Evolutionary conservation across 2,329 filamentous ascomycete genomes (phyloP).

Genomic region (Neopestalotiopsis sp.): DNA sequence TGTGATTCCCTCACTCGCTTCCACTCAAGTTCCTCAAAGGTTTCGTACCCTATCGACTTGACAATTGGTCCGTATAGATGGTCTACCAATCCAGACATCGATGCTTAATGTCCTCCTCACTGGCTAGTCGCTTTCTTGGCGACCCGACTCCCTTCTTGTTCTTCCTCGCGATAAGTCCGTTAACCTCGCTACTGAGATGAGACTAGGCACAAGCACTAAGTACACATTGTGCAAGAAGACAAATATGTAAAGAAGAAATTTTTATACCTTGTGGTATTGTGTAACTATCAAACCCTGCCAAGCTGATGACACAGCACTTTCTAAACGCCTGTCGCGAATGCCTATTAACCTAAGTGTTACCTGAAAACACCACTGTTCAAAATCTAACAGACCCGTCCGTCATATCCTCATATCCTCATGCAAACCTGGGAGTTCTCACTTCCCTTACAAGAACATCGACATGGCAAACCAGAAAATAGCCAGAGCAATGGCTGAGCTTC

Average conservation of each 20-base stretch:
- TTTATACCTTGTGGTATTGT: not conserved
- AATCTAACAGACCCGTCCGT: not conserved
- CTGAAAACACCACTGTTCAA: not conserved
- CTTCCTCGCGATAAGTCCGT: not conserved
- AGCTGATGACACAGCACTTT: not conserved
- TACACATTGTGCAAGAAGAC: too few species aligned
- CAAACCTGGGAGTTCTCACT: not conserved
- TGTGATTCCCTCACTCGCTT: too few species aligned
- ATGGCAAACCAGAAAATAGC: constrained; percentile 19
- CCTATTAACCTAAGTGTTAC: not conserved
- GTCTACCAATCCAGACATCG: too few species aligned
- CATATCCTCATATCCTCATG: not conserved
- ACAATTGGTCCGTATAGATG: too few species aligned
- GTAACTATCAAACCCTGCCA: not conserved
- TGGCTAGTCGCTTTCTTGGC: too few species aligned
- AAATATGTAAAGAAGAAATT: not conserved
- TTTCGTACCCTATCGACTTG: too few species aligned
- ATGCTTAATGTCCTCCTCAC: too few species aligned
- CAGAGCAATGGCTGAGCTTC: constrained; percentile 24
- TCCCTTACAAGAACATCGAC: constrained; percentile 3
- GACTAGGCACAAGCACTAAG: too few species aligned
- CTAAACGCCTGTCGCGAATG: constrained; percentile 5
- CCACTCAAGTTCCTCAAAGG: too few species aligned
- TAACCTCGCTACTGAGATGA: too few species aligned
- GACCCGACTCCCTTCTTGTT: too few species aligned